phyloP scores from a whole-genome alignment of 176 grass and related monocot genomes.

The Hordeum marinum region DNA sequence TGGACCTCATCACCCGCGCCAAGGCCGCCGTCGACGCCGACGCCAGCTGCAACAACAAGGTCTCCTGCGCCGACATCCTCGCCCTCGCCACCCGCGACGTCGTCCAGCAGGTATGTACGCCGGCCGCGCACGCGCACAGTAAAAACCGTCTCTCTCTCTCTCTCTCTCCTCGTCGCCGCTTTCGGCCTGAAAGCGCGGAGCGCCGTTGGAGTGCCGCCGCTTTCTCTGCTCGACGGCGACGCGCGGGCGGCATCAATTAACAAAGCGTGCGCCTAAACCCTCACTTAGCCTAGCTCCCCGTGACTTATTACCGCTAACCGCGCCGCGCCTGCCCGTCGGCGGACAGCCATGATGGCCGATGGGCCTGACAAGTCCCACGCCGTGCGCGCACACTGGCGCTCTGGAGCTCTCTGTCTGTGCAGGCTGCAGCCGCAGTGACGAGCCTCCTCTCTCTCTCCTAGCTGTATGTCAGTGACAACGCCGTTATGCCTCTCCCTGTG shows the following conservation, averaged over 20 bases:
- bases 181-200: too few species aligned
- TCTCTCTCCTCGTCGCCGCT: too few species aligned
- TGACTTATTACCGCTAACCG: neutral
- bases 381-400: neutral
- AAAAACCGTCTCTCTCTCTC: too few species aligned
- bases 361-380: neutral
- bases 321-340: neutral
- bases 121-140: neutral
- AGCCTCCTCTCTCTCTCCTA: neutral
- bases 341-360: slow-evolving; percentile 32
- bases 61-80: slow-evolving; percentile 80
- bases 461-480: neutral
- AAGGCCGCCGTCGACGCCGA: slow-evolving; percentile 75
- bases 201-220: too few species aligned
- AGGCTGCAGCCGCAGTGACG: neutral
- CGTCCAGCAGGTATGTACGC: slow-evolving; percentile 41
- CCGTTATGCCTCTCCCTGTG: neutral
- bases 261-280: neutral
- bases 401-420: neutral
- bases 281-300: neutral
- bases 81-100: slow-evolving; percentile 68
- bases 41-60: slow-evolving; percentile 49
- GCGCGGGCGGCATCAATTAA: neutral
- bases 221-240: neutral
- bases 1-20: slow-evolving; percentile 57